Percentiles rank a stretch among this genome's conserved stretches.
Conservation (phyloP, 495 filamentous ascomycete genomes). For the Amphirosellinia nigrospora region DNA sequence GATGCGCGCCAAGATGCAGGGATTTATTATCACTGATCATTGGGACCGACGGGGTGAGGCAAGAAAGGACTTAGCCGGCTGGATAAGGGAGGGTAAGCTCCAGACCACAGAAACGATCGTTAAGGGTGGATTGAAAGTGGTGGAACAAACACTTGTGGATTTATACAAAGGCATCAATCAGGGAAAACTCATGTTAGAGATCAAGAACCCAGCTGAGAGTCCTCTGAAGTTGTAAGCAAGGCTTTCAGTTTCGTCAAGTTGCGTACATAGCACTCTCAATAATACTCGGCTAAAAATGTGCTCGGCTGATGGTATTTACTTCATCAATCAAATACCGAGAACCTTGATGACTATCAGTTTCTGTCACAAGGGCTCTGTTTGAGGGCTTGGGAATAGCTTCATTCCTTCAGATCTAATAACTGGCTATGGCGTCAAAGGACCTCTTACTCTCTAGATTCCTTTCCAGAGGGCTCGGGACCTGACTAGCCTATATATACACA, state of each 20-base stretch:
- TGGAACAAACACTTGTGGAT: background rate
- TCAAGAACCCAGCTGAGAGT: constrained; percentile 4
- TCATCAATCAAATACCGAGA: background rate
- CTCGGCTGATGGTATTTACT: too few species aligned
- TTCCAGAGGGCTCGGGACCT: too few species aligned
- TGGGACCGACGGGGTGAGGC: constrained; percentile 60
- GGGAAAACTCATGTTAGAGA: constrained; percentile 4
- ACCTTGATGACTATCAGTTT: background rate
- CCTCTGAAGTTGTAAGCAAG: background rate
- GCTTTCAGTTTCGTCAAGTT: background rate
- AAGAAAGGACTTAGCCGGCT: constrained; percentile 3
- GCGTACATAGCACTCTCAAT: too few species aligned
- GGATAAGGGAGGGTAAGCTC: constrained; percentile 76
- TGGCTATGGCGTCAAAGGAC: too few species aligned
- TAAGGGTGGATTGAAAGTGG: background rate
- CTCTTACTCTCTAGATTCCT: too few species aligned
- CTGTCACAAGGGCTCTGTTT: too few species aligned
- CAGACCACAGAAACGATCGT: constrained; percentile 64
- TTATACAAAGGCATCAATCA: constrained; percentile 2
- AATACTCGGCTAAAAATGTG: too few species aligned
- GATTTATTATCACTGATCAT: constrained; percentile 71
- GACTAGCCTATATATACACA: too few species aligned
- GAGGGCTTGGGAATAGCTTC: too few species aligned
- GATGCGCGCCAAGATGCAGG: constrained; percentile 65
- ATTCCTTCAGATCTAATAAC: too few species aligned